Conservation (phyloP, 805 yeast species). For the Blastobotrys attinorum region DNA sequence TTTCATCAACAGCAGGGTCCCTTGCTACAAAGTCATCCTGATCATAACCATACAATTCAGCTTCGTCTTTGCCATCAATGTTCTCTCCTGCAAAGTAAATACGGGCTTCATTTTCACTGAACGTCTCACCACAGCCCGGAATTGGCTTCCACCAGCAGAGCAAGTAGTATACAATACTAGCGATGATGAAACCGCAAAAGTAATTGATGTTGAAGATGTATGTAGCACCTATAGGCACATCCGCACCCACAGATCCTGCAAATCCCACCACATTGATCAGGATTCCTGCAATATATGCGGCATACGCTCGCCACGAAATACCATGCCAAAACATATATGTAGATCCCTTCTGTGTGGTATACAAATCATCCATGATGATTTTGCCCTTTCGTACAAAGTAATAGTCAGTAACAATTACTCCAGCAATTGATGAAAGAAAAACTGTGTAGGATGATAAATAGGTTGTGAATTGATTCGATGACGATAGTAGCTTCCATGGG, state of each 20-base stretch:
- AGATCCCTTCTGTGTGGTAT: constrained; percentile 37
- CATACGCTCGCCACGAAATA: constrained; percentile 75
- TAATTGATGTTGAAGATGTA: constrained; percentile 66
- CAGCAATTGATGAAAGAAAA: constrained; percentile 76
- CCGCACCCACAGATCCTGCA: constrained; percentile 68
- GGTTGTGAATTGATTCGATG: constrained; percentile 68
- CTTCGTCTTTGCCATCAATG: constrained; percentile 1
- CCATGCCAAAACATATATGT: constrained; percentile 63
- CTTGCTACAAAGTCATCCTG: no score
- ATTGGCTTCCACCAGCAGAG: constrained; percentile 30
- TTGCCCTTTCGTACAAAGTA: constrained; percentile 66
- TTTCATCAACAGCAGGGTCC: no score
- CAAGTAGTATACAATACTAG: constrained; percentile 47
- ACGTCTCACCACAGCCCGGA: constrained; percentile 11
- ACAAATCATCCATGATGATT: constrained; percentile 56
- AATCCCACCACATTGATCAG: constrained; percentile 82
- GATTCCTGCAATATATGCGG: constrained; percentile 73
- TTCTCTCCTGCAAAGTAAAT: constrained; percentile 7
- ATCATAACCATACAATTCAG: no score
- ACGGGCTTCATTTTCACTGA: constrained; percentile 11
- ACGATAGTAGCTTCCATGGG: constrained; percentile 74
- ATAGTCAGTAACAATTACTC: constrained; percentile 57
- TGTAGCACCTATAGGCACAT: constrained; percentile 73
- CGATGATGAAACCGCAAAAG: constrained; percentile 62
- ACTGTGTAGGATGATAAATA: constrained; percentile 76